These are phyloP conservation scores for Austroboletus niveus DNA, from an alignment of 1,284 basidiomycete species.

Conservation along the genomic window DNA sequence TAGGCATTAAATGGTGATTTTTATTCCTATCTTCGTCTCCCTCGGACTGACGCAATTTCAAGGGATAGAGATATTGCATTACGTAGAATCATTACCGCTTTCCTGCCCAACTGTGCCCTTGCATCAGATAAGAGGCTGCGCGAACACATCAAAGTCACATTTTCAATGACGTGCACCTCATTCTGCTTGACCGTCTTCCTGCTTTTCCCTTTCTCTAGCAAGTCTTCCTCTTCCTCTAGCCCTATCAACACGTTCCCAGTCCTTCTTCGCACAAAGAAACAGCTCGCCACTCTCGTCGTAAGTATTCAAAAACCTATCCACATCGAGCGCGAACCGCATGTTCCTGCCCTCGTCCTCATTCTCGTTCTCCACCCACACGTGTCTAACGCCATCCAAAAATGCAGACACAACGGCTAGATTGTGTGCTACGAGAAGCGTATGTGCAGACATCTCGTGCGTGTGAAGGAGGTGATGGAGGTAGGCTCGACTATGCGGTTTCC, in stretches of 20 bases:
- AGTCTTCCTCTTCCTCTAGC: slow-evolving; percentile 31
- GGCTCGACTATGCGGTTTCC: slow-evolving; percentile 54
- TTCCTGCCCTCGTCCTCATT: slow-evolving; percentile 13
- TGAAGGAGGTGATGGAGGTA: slow-evolving; percentile 81
- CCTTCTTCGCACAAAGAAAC: slow-evolving; percentile 48
- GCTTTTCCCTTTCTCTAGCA: slow-evolving; percentile 18
- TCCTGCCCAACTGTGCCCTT: slow-evolving; percentile 1
- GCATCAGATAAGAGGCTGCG: slow-evolving; percentile 12
- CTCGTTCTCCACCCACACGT: slow-evolving; percentile 31
- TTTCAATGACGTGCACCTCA: not conserved
- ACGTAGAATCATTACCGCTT: slow-evolving; percentile 19
- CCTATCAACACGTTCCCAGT: slow-evolving; percentile 61
- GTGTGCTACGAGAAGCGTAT: slow-evolving; percentile 69
- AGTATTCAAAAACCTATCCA: slow-evolving; percentile 45
- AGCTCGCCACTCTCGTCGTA: slow-evolving; percentile 53
- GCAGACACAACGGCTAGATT: slow-evolving; percentile 64
- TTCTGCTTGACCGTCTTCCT: not conserved
- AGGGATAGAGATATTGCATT: slow-evolving; percentile 16
- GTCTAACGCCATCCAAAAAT: slow-evolving; percentile 61
- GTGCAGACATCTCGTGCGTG: slow-evolving; percentile 85
- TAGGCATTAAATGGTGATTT: slow-evolving; percentile 3
- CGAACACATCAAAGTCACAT: too few species aligned
- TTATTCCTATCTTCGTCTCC: not conserved
- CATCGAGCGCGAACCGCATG: slow-evolving; percentile 44
- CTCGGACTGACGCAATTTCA: not conserved